Base-by-base conservation (phyloP, 1,284 basidiomycete genomes). In the Cryptococcus maquisensis region DNA sequence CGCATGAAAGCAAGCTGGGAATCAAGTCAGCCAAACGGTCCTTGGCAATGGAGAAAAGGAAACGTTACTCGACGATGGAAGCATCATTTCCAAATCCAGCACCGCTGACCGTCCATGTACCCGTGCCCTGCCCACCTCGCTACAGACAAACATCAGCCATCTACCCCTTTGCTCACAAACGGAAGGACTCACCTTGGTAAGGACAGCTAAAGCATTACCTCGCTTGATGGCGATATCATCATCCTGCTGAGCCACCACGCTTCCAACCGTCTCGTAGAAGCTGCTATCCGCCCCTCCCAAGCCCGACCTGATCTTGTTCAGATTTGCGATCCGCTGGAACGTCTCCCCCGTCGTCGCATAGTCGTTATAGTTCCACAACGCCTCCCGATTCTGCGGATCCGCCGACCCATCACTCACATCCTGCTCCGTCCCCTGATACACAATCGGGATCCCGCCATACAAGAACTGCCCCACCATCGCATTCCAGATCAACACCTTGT, bases 231-330 rank as follows among this genome's bases (percentile, higher is more conserved):
- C 85, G 26, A 90, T 77, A 42, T 84, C 84, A 55, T 82, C 73
- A n/a, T 78, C 64, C 41, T 80, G 81, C 16, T 77, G 66, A 6
- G 80, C 78, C 13, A 88, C 70, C n/a, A 88, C 79, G 2, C 55
- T 83, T 63, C 49, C 81, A 77, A 47, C 78, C 69, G 52, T 81
- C 78, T 42, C 79, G 77, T 18, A 81, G 23, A 60, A 63, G 80
- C 50, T 47, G 20, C 55, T 49, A 32, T 32, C 28, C 9, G 41
- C 55, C 5, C 51, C 53, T 13, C 83, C 79, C 36, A 90, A 76
- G 66, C 80, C 84, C 66, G 84, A 85, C 44, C 88, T 83, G 61
- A 89, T 77, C 81, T 84, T 61, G 66, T 90, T 90, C 44, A 90
- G 77, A 24, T 74, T 82, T 7, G 81, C 69, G 43, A 87, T 83